Conservation (phyloP, 1,284 basidiomycete species). For the Cryptococcus sp. region DNA sequence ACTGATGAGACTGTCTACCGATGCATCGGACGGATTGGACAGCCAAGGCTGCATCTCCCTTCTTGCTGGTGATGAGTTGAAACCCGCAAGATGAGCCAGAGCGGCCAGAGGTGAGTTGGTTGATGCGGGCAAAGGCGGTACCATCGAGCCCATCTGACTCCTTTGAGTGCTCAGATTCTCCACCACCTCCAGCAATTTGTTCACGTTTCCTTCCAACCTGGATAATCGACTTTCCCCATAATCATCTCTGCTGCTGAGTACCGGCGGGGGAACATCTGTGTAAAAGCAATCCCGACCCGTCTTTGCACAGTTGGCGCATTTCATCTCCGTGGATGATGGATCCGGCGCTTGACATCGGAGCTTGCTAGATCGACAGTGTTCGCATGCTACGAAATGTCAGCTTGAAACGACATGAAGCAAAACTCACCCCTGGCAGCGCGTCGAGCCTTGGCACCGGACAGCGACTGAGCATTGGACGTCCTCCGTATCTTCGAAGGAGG, state of each 20-base stretch:
- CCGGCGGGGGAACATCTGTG: neutral
- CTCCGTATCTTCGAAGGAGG: conserved; percentile 13
- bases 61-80: no score
- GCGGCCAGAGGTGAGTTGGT: no score
- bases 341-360: conserved; percentile 19
- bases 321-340: neutral
- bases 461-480: conserved; percentile 7
- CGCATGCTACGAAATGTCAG: conserved; percentile 19
- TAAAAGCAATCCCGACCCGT: conserved; percentile 19
- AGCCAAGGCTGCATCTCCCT: no score
- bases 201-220: conserved; percentile 19
- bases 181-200: conserved; percentile 17
- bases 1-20: no score
- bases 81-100: no score
- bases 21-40: no score
- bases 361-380: conserved; percentile 23
- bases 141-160: no score
- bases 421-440: conserved; percentile 23
- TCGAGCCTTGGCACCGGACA: neutral
- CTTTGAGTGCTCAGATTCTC: neutral
- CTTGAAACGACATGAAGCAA: neutral
- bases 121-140: no score
- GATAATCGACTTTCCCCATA: conserved; percentile 9
- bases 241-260: neutral
- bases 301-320: conserved; percentile 21